Conservation (phyloP, 495 filamentous ascomycete genomes). For the Neurospora sp. region DNA sequence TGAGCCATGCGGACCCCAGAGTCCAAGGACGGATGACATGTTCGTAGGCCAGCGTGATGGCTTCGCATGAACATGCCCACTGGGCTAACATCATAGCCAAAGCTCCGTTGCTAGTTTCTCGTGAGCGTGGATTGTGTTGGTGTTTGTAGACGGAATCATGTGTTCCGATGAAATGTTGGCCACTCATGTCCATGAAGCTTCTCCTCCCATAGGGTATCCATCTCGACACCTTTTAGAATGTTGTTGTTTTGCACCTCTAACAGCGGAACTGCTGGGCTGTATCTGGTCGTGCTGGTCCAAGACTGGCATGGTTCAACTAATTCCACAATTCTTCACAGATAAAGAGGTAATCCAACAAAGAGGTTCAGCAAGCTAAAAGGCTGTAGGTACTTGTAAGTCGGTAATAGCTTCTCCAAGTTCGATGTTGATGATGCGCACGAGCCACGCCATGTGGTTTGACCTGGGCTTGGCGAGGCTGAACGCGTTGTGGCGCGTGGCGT, state of each 20-base stretch:
- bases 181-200: background rate
- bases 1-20: background rate
- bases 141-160: background rate
- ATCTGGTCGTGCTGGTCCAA: background rate
- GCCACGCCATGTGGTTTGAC: background rate
- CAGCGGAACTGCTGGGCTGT: background rate
- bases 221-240: background rate
- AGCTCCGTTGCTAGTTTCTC: background rate
- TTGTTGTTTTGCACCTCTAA: background rate
- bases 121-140: background rate
- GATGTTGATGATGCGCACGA: background rate
- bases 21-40: background rate
- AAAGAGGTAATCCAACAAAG: background rate
- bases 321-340: no score
- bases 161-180: background rate
- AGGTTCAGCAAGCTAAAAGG: background rate
- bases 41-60: background rate
- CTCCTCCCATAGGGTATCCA: background rate
- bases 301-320: background rate
- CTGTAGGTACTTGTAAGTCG: background rate
- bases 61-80: background rate
- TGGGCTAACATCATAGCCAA: background rate
- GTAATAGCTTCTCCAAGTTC: background rate
- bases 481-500: slow-evolving; percentile 6
- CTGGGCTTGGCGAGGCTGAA: slow-evolving; percentile 8